Evolutionary conservation across 1,139 yeast genomes (phyloP).

Genomic region (Suhomyces bolitotheri): DNA sequence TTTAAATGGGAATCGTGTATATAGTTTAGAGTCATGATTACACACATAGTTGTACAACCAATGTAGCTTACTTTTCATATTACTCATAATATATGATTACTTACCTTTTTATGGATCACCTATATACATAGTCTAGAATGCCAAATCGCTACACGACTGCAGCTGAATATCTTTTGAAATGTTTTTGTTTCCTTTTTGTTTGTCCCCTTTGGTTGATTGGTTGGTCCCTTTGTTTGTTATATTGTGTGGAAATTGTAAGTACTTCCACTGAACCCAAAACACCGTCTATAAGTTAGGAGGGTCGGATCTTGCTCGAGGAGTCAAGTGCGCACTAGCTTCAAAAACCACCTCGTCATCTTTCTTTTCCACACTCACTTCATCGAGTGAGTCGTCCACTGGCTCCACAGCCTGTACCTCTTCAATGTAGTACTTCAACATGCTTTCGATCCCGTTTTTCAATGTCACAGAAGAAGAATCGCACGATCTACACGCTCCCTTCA

Average conservation of each 20-base stretch:
- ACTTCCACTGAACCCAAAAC: too few relatives aligned
- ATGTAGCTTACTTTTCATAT: too few relatives aligned
- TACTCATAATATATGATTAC: too few relatives aligned
- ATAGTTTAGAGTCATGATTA: too few relatives aligned
- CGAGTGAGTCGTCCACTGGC: conserved; percentile 51
- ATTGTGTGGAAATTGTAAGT: too few relatives aligned
- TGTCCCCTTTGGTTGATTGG: conserved; percentile 11
- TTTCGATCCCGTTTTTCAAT: conserved; percentile 75
- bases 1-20: too few relatives aligned
- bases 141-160: too few relatives aligned
- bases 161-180: too few relatives aligned
- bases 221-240: too few relatives aligned
- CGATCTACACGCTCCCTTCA: conserved; percentile 79
- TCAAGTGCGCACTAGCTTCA: conserved; percentile 23
- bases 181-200: neutral
- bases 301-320: conserved; percentile 36
- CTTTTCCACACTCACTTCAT: conserved; percentile 41
- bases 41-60: too few relatives aligned
- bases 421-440: conserved; percentile 77
- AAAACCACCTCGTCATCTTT: conserved; percentile 16
- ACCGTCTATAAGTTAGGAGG: conserved; percentile 42
- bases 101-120: too few relatives aligned
- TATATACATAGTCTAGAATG: too few relatives aligned
- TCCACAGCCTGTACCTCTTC: conserved; percentile 74
- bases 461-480: conserved; percentile 78